Base-by-base conservation (phyloP, 495 filamentous ascomycete species). In the Penicillium longicatenatum region DNA sequence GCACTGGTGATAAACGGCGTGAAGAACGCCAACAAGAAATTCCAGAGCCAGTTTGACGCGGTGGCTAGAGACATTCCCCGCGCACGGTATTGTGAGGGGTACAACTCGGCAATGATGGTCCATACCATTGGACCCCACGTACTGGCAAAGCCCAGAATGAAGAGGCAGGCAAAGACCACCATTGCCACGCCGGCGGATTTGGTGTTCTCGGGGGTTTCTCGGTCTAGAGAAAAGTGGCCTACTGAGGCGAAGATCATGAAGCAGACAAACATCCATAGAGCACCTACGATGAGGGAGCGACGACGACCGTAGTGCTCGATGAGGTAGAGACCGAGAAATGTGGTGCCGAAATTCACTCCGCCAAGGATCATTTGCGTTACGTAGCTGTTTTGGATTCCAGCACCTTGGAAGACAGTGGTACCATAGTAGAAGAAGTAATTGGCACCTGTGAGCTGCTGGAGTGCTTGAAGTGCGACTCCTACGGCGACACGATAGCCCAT, bases 81-180 rank as follows among this genome's bases (percentile, higher is more conserved):
- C 1, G 89, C 88, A 9, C 90, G 83, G 65, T 91, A 91, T 42
- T 85, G 78, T 22, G 84, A 82, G 7, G 91, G 91, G 67, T 88
- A 95, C 48, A 93, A 79, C 71, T 96, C 91, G 11, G 87, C 89
- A 22, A 87, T 82, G 44, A 90, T 86, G 11, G 87, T 80, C 90
- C 90, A 95, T 21, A 92, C 80, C 60, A 93, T 87, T 1, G 91
- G 92, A 35, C 89, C 91, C 90, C 90, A 93, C 7, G 89, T 91
- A 42, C 78, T 86, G 6, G 84, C 84, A 53, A 76, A 83, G 12
- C 69, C 69, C 41, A 75, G 71, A 47, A 81, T 79, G 47, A 88
- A 91, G 50, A 91, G 77, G 58, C 84, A 86, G 1, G 89, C 84
- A 43, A 88, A 86, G 5, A 90, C 84, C 19, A 91, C 88, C 79